A percentile compares a stretch with the other conserved stretches of the same genome.
phyloP scores from a whole-genome alignment of 768 basidiomycete species.

The Trametes elegans region DNA sequence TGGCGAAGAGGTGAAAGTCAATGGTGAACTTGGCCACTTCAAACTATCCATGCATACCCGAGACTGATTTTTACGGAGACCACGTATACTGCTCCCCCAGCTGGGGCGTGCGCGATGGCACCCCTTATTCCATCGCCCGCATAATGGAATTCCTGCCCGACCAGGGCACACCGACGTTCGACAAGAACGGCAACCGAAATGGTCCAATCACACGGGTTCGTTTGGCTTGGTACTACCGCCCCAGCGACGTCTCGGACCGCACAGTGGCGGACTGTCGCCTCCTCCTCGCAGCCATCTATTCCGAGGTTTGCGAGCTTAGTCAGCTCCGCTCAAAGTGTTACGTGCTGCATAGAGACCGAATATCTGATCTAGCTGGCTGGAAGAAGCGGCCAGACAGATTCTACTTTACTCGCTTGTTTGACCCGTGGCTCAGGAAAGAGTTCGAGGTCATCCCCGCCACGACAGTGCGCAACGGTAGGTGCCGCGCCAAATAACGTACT shows the following conservation, averaged over 20 bases:
- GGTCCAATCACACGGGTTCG: conserved; percentile 80
- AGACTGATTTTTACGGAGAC: conserved; percentile 54
- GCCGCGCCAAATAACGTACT: not conserved
- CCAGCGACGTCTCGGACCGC: conserved; percentile 92
- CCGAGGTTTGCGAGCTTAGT: conserved; percentile 92
- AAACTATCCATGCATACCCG: conserved; percentile 28
- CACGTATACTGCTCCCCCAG: conserved; percentile 96
- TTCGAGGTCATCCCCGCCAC: conserved; percentile 91
- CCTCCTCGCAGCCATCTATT: conserved; percentile 93
- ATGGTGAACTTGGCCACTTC: conserved; percentile 54
- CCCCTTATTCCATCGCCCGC: conserved; percentile 92
- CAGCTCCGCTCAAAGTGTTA: conserved; percentile 91
- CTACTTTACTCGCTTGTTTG: conserved; percentile 94
- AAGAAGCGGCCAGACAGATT: conserved; percentile 94
- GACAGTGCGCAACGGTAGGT: conserved; percentile 87
- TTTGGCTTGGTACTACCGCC: conserved; percentile 95
- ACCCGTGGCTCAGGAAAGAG: conserved; percentile 97
- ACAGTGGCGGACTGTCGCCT: conserved; percentile 88
- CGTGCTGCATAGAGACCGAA: conserved; percentile 94
- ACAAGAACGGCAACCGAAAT: conserved; percentile 63
- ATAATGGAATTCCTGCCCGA: conserved; percentile 96
- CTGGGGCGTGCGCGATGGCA: conserved; percentile 90
- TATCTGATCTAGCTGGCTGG: conserved; percentile 89
- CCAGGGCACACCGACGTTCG: conserved; percentile 50
- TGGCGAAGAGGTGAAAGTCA: conserved; percentile 81